These are phyloP conservation scores for Calamus simplicifolius DNA, from an alignment of 176 grass and related monocot species.

Conservation along the genomic window DNA sequence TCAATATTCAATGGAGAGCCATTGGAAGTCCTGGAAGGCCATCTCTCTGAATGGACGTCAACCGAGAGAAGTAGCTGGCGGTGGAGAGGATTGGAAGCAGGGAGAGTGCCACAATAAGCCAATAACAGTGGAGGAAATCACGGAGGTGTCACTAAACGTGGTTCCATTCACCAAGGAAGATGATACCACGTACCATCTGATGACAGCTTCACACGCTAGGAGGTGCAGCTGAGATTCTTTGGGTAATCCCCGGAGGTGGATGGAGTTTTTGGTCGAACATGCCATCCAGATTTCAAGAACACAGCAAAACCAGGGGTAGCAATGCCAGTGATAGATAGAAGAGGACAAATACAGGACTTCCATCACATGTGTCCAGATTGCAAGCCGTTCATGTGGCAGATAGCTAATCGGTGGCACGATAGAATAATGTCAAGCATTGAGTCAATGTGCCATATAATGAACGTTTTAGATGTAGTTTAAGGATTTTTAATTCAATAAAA, in stretches of 20 bases:
- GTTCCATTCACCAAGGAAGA: slow-evolving; percentile 33
- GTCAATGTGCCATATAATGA: no score
- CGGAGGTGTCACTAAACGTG: slow-evolving; percentile 20
- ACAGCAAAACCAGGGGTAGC: slow-evolving; percentile 13
- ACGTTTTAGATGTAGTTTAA: no score
- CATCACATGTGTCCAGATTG: slow-evolving; percentile 24
- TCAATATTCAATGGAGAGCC: slow-evolving; percentile 17
- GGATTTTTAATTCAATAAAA: no score
- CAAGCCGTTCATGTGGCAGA: not conserved
- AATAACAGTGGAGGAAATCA: not conserved
- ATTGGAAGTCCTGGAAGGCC: slow-evolving; percentile 19
- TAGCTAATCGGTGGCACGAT: no score
- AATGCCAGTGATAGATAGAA: slow-evolving; percentile 26
- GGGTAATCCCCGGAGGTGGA: slow-evolving; percentile 12
- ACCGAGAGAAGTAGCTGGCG: slow-evolving; percentile 11
- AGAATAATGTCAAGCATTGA: no score
- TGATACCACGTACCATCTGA: slow-evolving; percentile 26
- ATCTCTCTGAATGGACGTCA: slow-evolving; percentile 26
- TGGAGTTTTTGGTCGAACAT: slow-evolving; percentile 26
- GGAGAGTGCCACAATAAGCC: slow-evolving; percentile 22
- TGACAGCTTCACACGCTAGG: slow-evolving; percentile 27
- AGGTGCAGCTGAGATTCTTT: slow-evolving; percentile 21
- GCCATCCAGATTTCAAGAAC: slow-evolving; percentile 20
- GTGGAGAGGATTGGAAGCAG: slow-evolving; percentile 24
- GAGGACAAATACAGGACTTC: slow-evolving; percentile 21